These are phyloP conservation scores for Monosporozyma aquatica DNA, from an alignment of 805 yeast species.

Conservation along the genomic window DNA sequence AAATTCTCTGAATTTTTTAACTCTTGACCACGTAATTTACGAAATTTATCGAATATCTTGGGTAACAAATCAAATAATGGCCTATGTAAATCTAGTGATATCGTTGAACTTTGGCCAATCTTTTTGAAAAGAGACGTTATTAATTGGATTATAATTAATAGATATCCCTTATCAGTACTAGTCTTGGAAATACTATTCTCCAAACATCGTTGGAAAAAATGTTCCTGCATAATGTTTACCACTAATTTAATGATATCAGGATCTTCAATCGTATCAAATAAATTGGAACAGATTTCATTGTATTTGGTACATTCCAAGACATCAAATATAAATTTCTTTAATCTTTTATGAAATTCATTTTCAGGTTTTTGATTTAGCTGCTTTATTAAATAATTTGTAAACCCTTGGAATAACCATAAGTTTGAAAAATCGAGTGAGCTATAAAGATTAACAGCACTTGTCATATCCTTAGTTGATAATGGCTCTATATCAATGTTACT, in stretches of 20 bases:
- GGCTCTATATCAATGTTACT: too few relatives aligned
- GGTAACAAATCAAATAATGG: conserved; percentile 11
- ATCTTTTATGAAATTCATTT: neutral
- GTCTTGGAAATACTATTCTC: neutral
- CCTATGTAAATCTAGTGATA: conserved; percentile 3
- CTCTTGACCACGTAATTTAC: conserved; percentile 8
- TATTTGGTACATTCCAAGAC: conserved; percentile 15
- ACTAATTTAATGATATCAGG: conserved; percentile 8
- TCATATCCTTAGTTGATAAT: too few relatives aligned
- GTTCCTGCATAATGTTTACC: conserved; percentile 17
- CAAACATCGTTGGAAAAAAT: conserved; percentile 19
- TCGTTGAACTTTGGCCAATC: conserved; percentile 8
- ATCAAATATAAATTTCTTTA: conserved; percentile 16
- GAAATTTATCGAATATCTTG: conserved; percentile 10
- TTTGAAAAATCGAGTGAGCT: conserved; percentile 21
- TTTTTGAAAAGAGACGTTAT: conserved; percentile 19
- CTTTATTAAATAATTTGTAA: conserved; percentile 15
- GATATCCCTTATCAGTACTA: conserved; percentile 6
- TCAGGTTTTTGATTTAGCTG: conserved; percentile 3
- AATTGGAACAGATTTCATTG: conserved; percentile 21
- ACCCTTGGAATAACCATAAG: conserved; percentile 26
- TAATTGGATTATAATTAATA: conserved; percentile 17
- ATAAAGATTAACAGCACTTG: neutral
- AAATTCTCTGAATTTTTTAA: conserved; percentile 8
- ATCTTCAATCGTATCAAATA: conserved; percentile 21